phyloP scores from a whole-genome alignment of 2,329 filamentous ascomycete species.

The Conoideocrella luteorostrata region DNA sequence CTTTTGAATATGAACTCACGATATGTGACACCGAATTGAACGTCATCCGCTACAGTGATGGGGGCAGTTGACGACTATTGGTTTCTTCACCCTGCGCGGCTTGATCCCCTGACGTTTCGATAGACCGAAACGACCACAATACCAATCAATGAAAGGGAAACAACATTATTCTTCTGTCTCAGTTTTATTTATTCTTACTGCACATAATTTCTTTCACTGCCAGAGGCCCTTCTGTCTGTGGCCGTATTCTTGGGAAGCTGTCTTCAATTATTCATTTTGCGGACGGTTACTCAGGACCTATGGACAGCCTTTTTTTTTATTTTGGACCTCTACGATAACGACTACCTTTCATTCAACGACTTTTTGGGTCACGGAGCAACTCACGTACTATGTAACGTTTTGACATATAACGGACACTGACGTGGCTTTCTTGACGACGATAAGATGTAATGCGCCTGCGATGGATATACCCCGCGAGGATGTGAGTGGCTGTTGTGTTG shows the following conservation, averaged over 20 bases:
- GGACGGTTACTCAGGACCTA: background rate
- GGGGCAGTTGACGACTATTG: background rate
- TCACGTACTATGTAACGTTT: slow-evolving; percentile 22
- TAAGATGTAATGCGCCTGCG: slow-evolving; percentile 31
- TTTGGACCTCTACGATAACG: slow-evolving; percentile 15
- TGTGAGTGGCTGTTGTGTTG: slow-evolving; percentile 28
- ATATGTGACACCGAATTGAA: slow-evolving; percentile 1
- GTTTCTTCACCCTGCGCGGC: background rate
- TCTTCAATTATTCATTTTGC: background rate
- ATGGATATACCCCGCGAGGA: slow-evolving; percentile 37
- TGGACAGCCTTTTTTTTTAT: no score
- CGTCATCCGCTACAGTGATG: background rate
- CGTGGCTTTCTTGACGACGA: slow-evolving; percentile 28
- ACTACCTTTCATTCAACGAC: slow-evolving; percentile 19
- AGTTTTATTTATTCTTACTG: background rate
- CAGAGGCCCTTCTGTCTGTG: background rate
- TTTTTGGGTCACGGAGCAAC: slow-evolving; percentile 26
- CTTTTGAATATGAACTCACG: background rate
- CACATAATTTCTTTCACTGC: background rate
- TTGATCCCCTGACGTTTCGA: no score
- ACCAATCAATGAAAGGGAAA: no score
- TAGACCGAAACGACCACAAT: no score
- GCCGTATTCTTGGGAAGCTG: background rate
- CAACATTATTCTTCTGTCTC: no score
- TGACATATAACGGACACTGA: slow-evolving; percentile 26